Percentiles rank a stretch among this genome's conserved stretches.
Conservation (phyloP, 306 rosid genomes). For the Crotalaria pallida region DNA sequence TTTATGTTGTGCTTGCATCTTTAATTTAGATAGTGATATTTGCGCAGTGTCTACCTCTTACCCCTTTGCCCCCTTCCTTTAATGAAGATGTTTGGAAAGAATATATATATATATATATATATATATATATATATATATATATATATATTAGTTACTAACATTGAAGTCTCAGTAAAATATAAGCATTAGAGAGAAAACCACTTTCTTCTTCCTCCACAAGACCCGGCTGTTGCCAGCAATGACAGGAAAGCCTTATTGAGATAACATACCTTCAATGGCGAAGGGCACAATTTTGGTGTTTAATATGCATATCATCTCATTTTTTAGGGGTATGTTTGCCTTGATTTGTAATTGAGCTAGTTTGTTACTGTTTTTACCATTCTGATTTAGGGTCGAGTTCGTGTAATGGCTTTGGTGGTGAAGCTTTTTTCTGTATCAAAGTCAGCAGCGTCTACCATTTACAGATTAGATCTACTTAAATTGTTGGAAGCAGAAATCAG, state of each 20-base stretch:
- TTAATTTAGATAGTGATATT: not conserved
- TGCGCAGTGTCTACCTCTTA: not conserved
- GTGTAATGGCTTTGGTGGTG: constrained; percentile 82
- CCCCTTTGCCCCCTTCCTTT: not conserved
- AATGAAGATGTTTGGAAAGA: not conserved
- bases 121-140: not conserved
- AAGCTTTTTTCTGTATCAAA: constrained; percentile 76
- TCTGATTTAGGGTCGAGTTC: constrained; percentile 72
- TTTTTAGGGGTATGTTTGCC: not conserved
- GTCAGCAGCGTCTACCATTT: constrained; percentile 56
- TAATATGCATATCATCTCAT: not conserved
- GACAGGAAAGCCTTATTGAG: not conserved
- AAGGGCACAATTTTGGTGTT: too few species aligned
- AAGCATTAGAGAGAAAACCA: not conserved
- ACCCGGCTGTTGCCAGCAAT: not conserved
- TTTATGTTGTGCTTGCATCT: not conserved
- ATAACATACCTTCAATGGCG: not conserved
- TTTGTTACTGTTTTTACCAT: constrained; percentile 11
- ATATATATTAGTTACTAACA: not conserved
- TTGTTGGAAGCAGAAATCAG: constrained; percentile 73
- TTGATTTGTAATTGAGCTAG: constrained; percentile 9
- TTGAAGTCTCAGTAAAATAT: not conserved
- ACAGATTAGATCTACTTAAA: constrained; percentile 58
- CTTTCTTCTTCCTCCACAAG: not conserved
- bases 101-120: not conserved